phyloP scores from a whole-genome alignment of 1,284 basidiomycete species.

The Cutaneotrichosporon cutaneum region DNA sequence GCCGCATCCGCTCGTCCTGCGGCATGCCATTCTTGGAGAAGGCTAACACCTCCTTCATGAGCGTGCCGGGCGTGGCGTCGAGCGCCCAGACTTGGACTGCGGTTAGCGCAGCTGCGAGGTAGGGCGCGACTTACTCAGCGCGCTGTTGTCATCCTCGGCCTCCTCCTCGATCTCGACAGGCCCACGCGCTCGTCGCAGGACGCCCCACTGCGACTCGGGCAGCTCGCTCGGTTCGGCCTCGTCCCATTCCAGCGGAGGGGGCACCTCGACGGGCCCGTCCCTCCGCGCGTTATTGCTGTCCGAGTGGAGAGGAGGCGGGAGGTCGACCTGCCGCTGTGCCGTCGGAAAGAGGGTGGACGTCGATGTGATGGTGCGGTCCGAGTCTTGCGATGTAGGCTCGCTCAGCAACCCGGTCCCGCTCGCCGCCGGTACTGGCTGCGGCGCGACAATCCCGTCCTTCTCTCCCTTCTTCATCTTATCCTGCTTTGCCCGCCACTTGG shows the following conservation, averaged over 20 bases:
- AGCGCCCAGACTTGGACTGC: conserved; percentile 75
- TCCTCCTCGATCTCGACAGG: conserved; percentile 41
- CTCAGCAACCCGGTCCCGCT: neutral
- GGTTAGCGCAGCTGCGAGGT: neutral
- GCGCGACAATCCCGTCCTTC: neutral
- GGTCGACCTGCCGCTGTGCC: neutral
- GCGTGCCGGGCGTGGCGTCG: conserved; percentile 66
- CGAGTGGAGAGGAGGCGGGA: conserved; percentile 38
- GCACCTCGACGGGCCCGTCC: conserved; percentile 27
- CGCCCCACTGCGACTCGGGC: conserved; percentile 26
- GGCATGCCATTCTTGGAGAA: conserved; percentile 20
- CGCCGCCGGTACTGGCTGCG: conserved; percentile 7
- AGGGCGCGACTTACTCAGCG: conserved; percentile 32
- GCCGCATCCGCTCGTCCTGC: conserved; percentile 60
- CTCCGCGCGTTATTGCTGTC: conserved; percentile 15
- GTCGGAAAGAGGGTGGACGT: neutral
- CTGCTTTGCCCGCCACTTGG: conserved; percentile 12
- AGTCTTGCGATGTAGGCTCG: neutral
- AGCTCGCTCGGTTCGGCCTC: conserved; percentile 14
- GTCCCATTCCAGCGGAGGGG: conserved; percentile 35
- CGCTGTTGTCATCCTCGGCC: conserved; percentile 30
- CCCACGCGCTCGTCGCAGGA: conserved; percentile 36
- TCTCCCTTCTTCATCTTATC: conserved; percentile 19
- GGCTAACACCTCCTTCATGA: conserved; percentile 16
- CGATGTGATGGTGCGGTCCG: neutral